Evolutionary conservation across 176 grass and related monocot genomes (phyloP).

Genomic region (Phoenix roebelenii): DNA sequence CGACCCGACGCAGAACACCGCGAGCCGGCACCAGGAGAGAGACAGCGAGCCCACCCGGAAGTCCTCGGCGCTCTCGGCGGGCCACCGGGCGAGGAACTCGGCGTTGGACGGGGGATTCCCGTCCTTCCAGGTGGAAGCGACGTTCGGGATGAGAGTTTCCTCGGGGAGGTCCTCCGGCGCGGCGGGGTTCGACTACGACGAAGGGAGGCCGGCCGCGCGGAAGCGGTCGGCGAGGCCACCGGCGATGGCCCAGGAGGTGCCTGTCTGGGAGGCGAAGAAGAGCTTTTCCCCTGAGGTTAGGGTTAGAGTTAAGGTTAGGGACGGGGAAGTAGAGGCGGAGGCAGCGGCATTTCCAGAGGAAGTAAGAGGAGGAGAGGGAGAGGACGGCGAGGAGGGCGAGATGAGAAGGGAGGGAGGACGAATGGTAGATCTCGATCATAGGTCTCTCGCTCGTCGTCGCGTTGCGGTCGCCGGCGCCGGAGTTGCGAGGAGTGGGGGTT

Average conservation of each 20-base stretch:
- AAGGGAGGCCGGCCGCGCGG: conserved; percentile 22
- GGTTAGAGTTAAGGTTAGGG: not conserved
- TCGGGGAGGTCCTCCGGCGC: conserved; percentile 59
- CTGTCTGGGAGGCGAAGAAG: conserved; percentile 55
- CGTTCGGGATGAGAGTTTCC: conserved; percentile 37
- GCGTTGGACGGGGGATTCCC: conserved; percentile 42
- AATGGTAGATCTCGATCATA: conserved; percentile 12
- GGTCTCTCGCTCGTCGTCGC: too few relatives aligned
- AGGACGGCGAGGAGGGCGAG: conserved; percentile 56
- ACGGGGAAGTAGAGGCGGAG: conserved; percentile 28
- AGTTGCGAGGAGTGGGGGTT: not conserved
- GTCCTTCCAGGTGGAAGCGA: conserved; percentile 63
- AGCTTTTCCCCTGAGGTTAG: conserved; percentile 28
- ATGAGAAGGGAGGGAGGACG: conserved; percentile 29
- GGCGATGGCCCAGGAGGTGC: conserved; percentile 59
- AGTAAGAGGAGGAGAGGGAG: conserved; percentile 58
- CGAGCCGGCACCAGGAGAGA: conserved; percentile 54
- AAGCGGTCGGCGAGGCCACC: conserved; percentile 32
- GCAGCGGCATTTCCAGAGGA: conserved; percentile 54
- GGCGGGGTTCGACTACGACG: conserved; percentile 35
- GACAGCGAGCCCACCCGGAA: conserved; percentile 63
- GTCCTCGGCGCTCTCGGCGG: conserved; percentile 48
- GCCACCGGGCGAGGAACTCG: conserved; percentile 48
- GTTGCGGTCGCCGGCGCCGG: not conserved
- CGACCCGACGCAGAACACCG: conserved; percentile 75